phyloP scores from a whole-genome alignment of 768 basidiomycete species.

The Boletus huronensis region DNA sequence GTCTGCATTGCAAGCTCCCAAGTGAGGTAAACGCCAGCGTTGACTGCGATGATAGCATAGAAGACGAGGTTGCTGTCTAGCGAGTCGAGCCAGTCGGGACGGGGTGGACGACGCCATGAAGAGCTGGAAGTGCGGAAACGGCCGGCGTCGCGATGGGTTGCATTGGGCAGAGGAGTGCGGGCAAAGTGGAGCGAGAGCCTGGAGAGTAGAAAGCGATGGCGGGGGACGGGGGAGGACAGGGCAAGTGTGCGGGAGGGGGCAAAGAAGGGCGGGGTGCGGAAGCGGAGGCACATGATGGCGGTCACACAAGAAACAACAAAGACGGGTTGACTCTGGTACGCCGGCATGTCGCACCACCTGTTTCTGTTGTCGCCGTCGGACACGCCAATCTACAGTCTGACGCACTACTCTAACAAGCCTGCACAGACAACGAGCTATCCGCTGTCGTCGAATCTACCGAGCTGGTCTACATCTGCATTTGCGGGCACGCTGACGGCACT shows the following conservation, averaged over 20 bases:
- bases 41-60: slow-evolving; percentile 61
- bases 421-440: slow-evolving; percentile 56
- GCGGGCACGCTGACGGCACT: slow-evolving; percentile 85
- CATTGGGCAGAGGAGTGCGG: slow-evolving; percentile 13
- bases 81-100: slow-evolving; percentile 41
- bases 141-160: slow-evolving; percentile 22
- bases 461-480: slow-evolving; percentile 90
- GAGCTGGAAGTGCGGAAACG: slow-evolving; percentile 12
- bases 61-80: slow-evolving; percentile 54
- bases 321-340: not conserved
- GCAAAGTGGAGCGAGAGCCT: slow-evolving; percentile 15
- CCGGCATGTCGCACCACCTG: slow-evolving; percentile 77
- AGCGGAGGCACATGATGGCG: not conserved
- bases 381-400: slow-evolving; percentile 79
- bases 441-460: slow-evolving; percentile 77
- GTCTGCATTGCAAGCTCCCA: slow-evolving; percentile 46
- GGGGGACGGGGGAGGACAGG: not conserved
- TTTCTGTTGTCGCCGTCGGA: slow-evolving; percentile 85
- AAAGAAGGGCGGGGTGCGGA: slow-evolving; percentile 2
- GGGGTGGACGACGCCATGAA: slow-evolving; percentile 29
- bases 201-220: not conserved
- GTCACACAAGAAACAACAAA: slow-evolving; percentile 13
- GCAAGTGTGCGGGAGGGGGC: not conserved
- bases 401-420: slow-evolving; percentile 79
- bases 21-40: slow-evolving; percentile 55